phyloP scores from a whole-genome alignment of 2,329 filamentous ascomycete species.

The Diaporthe velutina region DNA sequence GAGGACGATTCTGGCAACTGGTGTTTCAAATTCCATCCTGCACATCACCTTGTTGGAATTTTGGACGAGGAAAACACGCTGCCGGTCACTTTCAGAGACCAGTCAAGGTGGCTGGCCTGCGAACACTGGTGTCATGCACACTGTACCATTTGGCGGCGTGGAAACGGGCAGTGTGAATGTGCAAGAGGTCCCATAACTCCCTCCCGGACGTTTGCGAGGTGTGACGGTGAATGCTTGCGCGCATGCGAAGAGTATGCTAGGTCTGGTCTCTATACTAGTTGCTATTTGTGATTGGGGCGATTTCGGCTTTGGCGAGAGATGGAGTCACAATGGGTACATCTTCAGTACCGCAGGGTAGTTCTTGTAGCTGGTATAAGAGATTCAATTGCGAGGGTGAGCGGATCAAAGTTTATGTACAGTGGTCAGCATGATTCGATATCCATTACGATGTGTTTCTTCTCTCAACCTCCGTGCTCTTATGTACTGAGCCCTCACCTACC shows the following conservation, averaged over 20 bases:
- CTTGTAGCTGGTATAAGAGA: background rate
- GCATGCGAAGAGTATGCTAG: no score
- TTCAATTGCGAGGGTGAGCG: no score
- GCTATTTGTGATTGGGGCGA: no score
- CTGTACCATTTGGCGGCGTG: background rate
- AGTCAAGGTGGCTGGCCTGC: background rate
- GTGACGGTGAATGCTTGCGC: background rate
- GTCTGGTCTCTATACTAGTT: no score
- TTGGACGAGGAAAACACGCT: background rate
- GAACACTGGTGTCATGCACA: background rate
- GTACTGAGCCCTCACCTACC: background rate
- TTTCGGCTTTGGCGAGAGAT: background rate
- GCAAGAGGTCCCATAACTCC: background rate
- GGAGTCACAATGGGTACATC: background rate
- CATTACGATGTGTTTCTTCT: background rate
- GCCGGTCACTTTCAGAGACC: accelerated
- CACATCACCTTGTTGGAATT: accelerated
- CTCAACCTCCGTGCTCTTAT: no score
- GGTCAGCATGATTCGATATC: background rate
- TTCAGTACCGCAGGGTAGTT: background rate
- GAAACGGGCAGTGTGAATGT: background rate
- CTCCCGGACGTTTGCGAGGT: background rate
- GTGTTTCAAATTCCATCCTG: background rate
- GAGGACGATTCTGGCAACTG: background rate
- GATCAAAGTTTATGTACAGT: background rate